Percentiles rank a stretch among this genome's conserved stretches.
These are phyloP conservation scores for Arthrinium phaeospermum DNA, from an alignment of 2,329 filamentous ascomycete genomes.

Conservation along the genomic window DNA sequence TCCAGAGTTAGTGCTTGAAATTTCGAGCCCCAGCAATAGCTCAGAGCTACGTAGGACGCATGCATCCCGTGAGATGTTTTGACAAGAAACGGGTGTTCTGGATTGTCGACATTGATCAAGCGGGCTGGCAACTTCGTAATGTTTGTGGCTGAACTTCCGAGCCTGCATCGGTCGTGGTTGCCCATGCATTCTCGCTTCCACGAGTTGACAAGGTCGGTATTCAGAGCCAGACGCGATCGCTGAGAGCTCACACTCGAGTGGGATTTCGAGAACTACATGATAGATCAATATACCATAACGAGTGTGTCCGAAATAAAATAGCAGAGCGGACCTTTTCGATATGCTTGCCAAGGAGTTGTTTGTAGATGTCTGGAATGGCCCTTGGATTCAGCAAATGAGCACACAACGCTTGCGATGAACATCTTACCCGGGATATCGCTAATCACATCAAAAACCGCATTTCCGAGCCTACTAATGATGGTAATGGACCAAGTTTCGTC, in stretches of 20 bases:
- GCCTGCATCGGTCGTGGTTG: slow-evolving; percentile 24
- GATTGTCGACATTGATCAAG: slow-evolving; percentile 23
- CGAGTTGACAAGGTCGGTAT: slow-evolving; percentile 21
- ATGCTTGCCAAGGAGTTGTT: not conserved
- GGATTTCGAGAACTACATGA: not conserved
- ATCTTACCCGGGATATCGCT: not conserved
- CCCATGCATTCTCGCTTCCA: slow-evolving; percentile 26
- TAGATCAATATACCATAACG: too few species aligned
- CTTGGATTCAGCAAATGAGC: not conserved
- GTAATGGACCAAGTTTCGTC: not conserved
- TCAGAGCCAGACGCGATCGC: not conserved
- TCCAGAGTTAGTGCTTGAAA: slow-evolving; percentile 12
- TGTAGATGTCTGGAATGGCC: not conserved
- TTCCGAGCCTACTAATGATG: not conserved
- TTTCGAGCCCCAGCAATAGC: slow-evolving; percentile 24
- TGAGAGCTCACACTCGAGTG: rapidly evolving
- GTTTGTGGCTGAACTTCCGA: not conserved
- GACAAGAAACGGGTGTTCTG: slow-evolving; percentile 21
- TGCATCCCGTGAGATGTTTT: not conserved
- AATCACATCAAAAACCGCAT: not conserved
- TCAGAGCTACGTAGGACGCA: slow-evolving; percentile 23
- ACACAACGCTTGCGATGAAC: not conserved
- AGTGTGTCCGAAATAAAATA: too few species aligned
- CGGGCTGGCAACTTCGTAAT: not conserved
- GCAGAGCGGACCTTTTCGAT: not conserved